Conservation (phyloP, 495 filamentous ascomycete species). For the Recurvomyces mirabilis region DNA sequence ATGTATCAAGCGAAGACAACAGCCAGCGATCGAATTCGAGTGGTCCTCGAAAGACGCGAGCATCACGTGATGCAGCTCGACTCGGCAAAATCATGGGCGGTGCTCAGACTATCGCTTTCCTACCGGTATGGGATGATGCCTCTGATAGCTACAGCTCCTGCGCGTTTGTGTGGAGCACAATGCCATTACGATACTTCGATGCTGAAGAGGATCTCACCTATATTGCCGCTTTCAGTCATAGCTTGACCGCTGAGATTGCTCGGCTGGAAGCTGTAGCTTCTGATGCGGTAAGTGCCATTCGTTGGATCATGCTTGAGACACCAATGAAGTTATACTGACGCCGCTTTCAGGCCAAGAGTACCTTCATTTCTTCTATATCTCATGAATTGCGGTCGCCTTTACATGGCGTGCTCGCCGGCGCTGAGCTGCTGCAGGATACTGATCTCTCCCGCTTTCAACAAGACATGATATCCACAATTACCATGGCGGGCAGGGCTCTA, state of each 20-base stretch:
- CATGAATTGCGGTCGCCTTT: conserved; percentile 21
- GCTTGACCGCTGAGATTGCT: conserved; percentile 21
- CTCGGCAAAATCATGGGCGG: conserved; percentile 5
- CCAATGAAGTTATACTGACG: too few relatives aligned
- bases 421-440: conserved; percentile 24
- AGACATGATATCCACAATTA: conserved; percentile 19
- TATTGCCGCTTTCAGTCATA: conserved; percentile 3
- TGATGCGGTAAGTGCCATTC: too few relatives aligned
- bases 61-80: background rate
- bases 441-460: conserved; percentile 19
- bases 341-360: conserved; percentile 18
- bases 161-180: conserved; percentile 9
- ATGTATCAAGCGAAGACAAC: background rate
- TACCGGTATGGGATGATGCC: background rate
- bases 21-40: background rate
- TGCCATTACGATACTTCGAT: conserved; percentile 3
- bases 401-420: conserved; percentile 19
- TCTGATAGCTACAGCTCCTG: conserved; percentile 1
- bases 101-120: conserved; percentile 4
- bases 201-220: conserved; percentile 4
- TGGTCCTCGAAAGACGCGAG: background rate
- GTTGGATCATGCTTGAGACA: too few relatives aligned
- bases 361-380: conserved; percentile 17
- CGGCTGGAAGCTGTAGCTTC: conserved; percentile 14
- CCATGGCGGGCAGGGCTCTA: conserved; percentile 22